Evolutionary conservation across 345 rosid species (phyloP).

Genomic region (Excoecaria agallocha): DNA sequence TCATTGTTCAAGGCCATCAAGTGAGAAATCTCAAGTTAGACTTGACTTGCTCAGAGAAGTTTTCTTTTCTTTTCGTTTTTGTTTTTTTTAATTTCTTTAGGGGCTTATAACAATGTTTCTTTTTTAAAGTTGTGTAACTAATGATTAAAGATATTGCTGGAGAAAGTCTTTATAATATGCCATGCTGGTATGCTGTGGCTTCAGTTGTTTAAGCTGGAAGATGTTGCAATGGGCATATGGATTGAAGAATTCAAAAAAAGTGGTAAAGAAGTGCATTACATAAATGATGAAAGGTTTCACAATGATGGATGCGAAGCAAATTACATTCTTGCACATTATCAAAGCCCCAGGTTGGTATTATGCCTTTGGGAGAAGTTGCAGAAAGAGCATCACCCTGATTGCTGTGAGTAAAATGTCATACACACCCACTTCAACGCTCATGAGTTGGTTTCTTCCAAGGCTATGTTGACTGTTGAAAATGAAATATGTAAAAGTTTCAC

Average conservation of each 20-base stretch:
- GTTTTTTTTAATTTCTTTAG: too few relatives aligned
- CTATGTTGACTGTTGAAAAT: background rate
- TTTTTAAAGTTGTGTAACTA: too few relatives aligned
- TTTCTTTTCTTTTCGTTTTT: background rate
- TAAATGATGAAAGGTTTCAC: constrained; percentile 64
- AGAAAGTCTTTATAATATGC: too few relatives aligned
- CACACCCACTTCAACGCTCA: background rate
- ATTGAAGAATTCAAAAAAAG: constrained; percentile 58
- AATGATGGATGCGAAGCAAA: constrained; percentile 68
- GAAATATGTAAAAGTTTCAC: too few relatives aligned
- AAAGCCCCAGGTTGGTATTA: constrained; percentile 65
- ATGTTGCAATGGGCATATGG: constrained; percentile 97
- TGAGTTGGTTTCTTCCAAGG: background rate
- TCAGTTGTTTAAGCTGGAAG: constrained; percentile 93
- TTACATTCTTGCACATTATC: constrained; percentile 87
- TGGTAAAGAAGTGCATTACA: constrained; percentile 54
- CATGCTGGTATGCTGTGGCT: background rate
- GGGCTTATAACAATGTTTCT: too few relatives aligned
- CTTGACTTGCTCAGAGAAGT: background rate
- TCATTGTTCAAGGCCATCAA: constrained; percentile 63
- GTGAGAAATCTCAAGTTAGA: constrained; percentile 62
- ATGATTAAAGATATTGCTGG: too few relatives aligned
- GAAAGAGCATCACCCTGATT: constrained; percentile 56
- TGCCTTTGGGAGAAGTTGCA: constrained; percentile 91
- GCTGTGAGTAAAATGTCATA: constrained; percentile 57